phyloP scores from a whole-genome alignment of 148 eudicot genomes.

The Pouteria glomerata region DNA sequence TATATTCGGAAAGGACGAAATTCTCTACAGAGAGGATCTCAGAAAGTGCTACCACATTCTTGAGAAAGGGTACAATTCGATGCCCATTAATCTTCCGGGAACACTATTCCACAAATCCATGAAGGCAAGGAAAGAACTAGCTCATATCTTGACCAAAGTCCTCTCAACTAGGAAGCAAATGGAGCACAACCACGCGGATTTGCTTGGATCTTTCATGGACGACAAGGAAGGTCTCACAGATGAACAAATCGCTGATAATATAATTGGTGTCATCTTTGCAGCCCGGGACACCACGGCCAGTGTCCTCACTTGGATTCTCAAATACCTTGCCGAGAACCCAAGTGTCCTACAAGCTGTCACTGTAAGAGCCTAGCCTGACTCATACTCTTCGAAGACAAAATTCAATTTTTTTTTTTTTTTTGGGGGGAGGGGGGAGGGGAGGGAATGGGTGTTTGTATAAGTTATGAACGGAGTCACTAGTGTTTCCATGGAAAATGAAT shows the following conservation, averaged over 20 bases:
- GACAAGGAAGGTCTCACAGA: conserved; percentile 61
- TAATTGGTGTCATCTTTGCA: conserved; percentile 65
- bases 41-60: conserved; percentile 74
- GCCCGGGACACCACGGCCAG: conserved; percentile 76
- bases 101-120: conserved; percentile 84
- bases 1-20: conserved; percentile 77
- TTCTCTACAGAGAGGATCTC: conserved; percentile 68
- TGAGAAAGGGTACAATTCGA: conserved; percentile 92
- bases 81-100: conserved; percentile 88
- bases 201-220: conserved; percentile 77
- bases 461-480: too few relatives aligned
- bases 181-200: conserved; percentile 44
- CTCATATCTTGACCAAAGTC: conserved; percentile 64
- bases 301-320: conserved; percentile 61
- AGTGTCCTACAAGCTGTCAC: conserved; percentile 44
- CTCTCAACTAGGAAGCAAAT: conserved; percentile 44
- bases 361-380: conserved; percentile 22
- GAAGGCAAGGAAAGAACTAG: conserved; percentile 82
- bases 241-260: conserved; percentile 59
- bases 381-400: too few relatives aligned
- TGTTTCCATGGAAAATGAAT: too few relatives aligned
- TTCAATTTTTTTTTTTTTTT: too few relatives aligned
- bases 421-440: too few relatives aligned
- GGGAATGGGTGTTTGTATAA: too few relatives aligned
- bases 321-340: conserved; percentile 51